These are phyloP conservation scores for Extremus antarcticus DNA, from an alignment of 495 filamentous ascomycete genomes.

Conservation along the genomic window DNA sequence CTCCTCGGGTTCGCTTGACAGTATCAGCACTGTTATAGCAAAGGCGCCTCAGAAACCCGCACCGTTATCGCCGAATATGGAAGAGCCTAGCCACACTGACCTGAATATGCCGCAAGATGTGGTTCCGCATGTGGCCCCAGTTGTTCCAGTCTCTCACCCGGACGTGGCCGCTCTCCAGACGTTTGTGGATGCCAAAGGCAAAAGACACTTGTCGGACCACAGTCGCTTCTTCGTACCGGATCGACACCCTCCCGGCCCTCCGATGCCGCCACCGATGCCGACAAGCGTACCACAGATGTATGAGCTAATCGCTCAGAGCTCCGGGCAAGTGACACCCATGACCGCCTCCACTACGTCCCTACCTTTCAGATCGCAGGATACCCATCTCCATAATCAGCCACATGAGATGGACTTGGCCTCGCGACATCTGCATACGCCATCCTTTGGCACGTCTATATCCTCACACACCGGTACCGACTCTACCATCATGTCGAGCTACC, in stretches of 20 bases:
- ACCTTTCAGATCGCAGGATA: not conserved
- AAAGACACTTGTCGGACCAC: not conserved
- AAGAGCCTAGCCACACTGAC: not conserved
- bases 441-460: not conserved
- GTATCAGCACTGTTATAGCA: not conserved
- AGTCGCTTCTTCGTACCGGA: constrained; percentile 1
- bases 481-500: not conserved
- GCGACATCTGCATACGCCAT: not conserved
- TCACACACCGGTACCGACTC: not conserved
- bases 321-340: not conserved
- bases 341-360: not conserved
- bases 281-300: not conserved
- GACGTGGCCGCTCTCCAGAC: not conserved
- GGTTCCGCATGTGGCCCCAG: not conserved
- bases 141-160: not conserved
- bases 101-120: not conserved
- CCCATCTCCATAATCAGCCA: not conserved
- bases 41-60: not conserved
- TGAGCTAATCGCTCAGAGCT: not conserved
- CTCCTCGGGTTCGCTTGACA: not conserved
- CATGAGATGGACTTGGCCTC: not conserved
- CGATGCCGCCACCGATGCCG: too few relatives aligned
- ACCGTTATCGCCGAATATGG: not conserved
- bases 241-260: not conserved
- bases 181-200: not conserved